These are phyloP conservation scores for Azolla pinnata DNA, from an alignment of 75 land plant genomes.

Conservation along the genomic window DNA sequence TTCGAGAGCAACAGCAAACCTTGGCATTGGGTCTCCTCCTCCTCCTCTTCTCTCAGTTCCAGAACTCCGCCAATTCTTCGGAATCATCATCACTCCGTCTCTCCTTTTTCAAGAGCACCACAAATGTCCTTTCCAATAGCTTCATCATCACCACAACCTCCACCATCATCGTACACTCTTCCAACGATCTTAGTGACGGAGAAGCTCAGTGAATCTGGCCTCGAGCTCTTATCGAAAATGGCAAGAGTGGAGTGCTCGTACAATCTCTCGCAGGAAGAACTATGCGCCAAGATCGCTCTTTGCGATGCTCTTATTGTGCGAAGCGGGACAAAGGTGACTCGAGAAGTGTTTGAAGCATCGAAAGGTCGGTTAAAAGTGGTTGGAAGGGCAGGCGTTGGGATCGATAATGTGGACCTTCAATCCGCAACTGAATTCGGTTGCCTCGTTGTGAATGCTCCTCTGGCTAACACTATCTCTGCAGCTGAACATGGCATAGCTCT, in stretches of 20 bases:
- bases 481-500: constrained; percentile 92
- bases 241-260: constrained; percentile 91
- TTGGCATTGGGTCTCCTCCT: too few species aligned
- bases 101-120: neutral
- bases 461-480: constrained; percentile 85
- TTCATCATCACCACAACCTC: neutral
- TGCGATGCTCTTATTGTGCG: constrained; percentile 88
- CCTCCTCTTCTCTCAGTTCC: neutral
- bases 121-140: neutral
- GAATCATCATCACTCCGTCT: neutral
- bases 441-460: constrained; percentile 87
- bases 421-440: constrained; percentile 88
- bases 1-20: too few species aligned
- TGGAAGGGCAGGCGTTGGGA: constrained; percentile 89
- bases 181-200: constrained; percentile 86
- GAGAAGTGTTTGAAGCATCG: constrained; percentile 70
- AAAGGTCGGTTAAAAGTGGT: constrained; percentile 68
- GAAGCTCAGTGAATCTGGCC: constrained; percentile 80
- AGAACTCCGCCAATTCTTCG: neutral
- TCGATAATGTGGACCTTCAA: constrained; percentile 85
- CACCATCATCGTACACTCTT: constrained; percentile 26
- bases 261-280: constrained; percentile 67
- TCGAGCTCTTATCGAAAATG: constrained; percentile 43
- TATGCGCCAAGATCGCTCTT: constrained; percentile 80
- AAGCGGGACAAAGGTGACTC: constrained; percentile 75